Percentiles rank a stretch among this genome's conserved stretches.
phyloP scores from a whole-genome alignment of 352 stramenopile genomes.

The Pythium inflatum region DNA sequence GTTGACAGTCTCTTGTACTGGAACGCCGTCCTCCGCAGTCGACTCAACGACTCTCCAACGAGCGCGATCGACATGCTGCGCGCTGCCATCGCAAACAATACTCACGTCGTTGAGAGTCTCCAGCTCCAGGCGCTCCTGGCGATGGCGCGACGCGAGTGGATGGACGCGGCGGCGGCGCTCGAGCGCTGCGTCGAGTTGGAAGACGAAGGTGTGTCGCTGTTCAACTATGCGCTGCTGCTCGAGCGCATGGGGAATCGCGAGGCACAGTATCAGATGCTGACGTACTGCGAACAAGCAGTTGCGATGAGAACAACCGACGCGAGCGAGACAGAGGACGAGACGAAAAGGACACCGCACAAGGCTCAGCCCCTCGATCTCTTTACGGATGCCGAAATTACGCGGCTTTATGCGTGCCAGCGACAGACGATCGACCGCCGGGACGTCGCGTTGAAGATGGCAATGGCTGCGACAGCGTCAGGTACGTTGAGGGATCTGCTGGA shows the following conservation, averaged over 20 bases:
- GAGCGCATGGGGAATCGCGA: slow-evolving; percentile 47
- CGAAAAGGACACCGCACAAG: background rate
- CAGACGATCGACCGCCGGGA: background rate
- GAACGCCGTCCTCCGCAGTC: slow-evolving; percentile 54
- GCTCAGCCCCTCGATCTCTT: slow-evolving; percentile 2
- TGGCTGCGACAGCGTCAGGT: slow-evolving; percentile 22
- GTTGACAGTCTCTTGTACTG: slow-evolving; percentile 54
- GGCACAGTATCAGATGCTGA: slow-evolving; percentile 65
- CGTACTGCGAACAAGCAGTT: too few relatives aligned
- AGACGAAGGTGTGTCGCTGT: slow-evolving; percentile 46
- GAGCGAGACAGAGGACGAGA: background rate
- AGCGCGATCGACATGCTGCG: slow-evolving; percentile 43
- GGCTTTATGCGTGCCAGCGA: slow-evolving; percentile 10
- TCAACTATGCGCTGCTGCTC: slow-evolving; percentile 76
- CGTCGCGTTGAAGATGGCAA: slow-evolving; percentile 25
- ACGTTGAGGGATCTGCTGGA: background rate
- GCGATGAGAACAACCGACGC: too few relatives aligned
- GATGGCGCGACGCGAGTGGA: slow-evolving; percentile 40
- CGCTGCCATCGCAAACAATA: slow-evolving; percentile 52
- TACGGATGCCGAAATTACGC: background rate
- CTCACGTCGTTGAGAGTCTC: slow-evolving; percentile 49
- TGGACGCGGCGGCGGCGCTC: slow-evolving; percentile 49
- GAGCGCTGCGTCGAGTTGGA: slow-evolving; percentile 67
- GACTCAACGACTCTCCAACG: slow-evolving; percentile 13
- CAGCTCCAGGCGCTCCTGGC: slow-evolving; percentile 56